Evolutionary conservation across 1,284 basidiomycete genomes (phyloP).

Genomic region (Taiwanofungus camphoratus): DNA sequence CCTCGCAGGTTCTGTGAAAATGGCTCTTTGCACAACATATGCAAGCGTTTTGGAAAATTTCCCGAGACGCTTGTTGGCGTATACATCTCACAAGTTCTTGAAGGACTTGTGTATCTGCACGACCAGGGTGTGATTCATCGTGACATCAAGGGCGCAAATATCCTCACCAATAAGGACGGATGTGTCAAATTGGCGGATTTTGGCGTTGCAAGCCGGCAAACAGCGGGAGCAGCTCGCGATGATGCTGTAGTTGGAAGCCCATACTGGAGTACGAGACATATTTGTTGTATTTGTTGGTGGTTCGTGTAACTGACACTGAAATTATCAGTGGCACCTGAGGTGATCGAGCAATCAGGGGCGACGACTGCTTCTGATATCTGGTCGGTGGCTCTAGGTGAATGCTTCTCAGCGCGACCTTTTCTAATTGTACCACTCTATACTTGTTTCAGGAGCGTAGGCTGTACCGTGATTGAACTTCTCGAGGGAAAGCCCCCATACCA

Average conservation of each 20-base stretch:
- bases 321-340: slow-evolving; percentile 86
- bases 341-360: slow-evolving; percentile 95
- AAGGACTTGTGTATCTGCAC: slow-evolving; percentile 91
- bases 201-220: slow-evolving; percentile 78
- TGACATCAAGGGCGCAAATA: slow-evolving; percentile 98
- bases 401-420: slow-evolving; percentile 7
- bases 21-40: slow-evolving; percentile 91
- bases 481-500: slow-evolving; percentile 97
- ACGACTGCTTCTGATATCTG: slow-evolving; percentile 97
- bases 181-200: slow-evolving; percentile 94
- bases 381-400: slow-evolving; percentile 35
- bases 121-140: slow-evolving; percentile 97
- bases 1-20: slow-evolving; percentile 88
- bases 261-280: slow-evolving; percentile 80
- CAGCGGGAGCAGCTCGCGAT: slow-evolving; percentile 68
- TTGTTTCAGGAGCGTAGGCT: slow-evolving; percentile 77
- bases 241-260: slow-evolving; percentile 94
- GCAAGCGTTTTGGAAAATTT: slow-evolving; percentile 97
- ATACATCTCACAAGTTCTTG: slow-evolving; percentile 91
- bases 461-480: slow-evolving; percentile 93
- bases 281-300: slow-evolving; percentile 8
- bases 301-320: slow-evolving; percentile 11
- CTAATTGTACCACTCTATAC: slow-evolving; percentile 7
- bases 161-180: slow-evolving; percentile 98
- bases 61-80: slow-evolving; percentile 95